phyloP scores from a whole-genome alignment of 225 moss, liverwort and hornwort genomes.

The Takakia lepidozioides region DNA sequence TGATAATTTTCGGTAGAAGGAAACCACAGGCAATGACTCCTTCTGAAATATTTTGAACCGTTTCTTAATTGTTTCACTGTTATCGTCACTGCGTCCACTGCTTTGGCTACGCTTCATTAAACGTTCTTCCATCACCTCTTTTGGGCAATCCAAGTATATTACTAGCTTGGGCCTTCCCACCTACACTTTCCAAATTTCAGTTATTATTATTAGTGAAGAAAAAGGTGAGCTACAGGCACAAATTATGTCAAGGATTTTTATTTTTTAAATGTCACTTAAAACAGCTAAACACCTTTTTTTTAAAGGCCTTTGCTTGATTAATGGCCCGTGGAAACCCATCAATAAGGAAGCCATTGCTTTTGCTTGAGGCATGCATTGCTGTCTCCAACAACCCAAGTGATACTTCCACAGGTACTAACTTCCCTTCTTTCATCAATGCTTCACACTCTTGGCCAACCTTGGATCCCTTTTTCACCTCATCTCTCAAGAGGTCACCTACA shows the following conservation, averaged over 20 bases:
- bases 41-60: slow-evolving; percentile 59
- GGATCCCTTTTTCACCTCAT: slow-evolving; percentile 42
- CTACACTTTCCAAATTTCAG: slow-evolving; percentile 10
- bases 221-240: too few relatives aligned
- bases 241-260: too few relatives aligned
- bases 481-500: slow-evolving; percentile 48
- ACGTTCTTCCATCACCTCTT: slow-evolving; percentile 45
- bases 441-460: slow-evolving; percentile 46
- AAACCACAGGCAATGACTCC: slow-evolving; percentile 46
- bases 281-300: slow-evolving; percentile 36
- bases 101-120: slow-evolving; percentile 51
- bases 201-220: not conserved
- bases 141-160: slow-evolving; percentile 64
- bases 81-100: slow-evolving; percentile 53
- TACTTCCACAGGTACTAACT: slow-evolving; percentile 52
- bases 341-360: slow-evolving; percentile 30
- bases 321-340: slow-evolving; percentile 80
- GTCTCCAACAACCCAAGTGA: slow-evolving; percentile 36
- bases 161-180: slow-evolving; percentile 42
- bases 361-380: slow-evolving; percentile 27
- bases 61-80: slow-evolving; percentile 35
- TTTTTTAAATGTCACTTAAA: too few relatives aligned
- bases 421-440: slow-evolving; percentile 58
- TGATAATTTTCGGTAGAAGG: slow-evolving; percentile 34
- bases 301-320: slow-evolving; percentile 77